Conservation (phyloP, 2,329 filamentous ascomycete genomes). For the Paracamarosporium sp. region DNA sequence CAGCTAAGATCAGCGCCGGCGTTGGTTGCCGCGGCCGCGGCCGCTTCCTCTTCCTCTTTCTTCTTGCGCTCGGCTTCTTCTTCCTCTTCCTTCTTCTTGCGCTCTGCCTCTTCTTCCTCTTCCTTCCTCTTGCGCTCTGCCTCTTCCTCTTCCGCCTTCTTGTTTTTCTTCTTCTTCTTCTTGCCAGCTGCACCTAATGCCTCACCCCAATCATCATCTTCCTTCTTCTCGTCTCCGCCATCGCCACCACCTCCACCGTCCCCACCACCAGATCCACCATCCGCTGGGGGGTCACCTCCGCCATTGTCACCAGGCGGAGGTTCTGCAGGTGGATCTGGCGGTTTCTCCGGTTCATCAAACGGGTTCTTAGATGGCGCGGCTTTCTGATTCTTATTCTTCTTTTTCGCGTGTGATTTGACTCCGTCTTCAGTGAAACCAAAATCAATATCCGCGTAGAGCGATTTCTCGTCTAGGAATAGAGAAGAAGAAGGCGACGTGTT, state of each 20-base stretch:
- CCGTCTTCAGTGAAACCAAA: slow-evolving; percentile 63
- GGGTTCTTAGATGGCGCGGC: slow-evolving; percentile 51
- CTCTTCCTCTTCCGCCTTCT: slow-evolving; percentile 50
- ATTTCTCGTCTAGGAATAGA: slow-evolving; percentile 40
- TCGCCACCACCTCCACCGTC: slow-evolving; percentile 45
- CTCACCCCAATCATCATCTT: slow-evolving; percentile 35
- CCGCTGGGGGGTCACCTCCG: slow-evolving; percentile 44
- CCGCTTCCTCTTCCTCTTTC: slow-evolving; percentile 38
- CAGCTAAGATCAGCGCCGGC: slow-evolving; percentile 33
- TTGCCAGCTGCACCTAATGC: slow-evolving; percentile 28
- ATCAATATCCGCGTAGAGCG: slow-evolving; percentile 58
- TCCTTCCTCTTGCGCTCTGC: slow-evolving; percentile 50
- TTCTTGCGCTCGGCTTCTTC: slow-evolving; percentile 47
- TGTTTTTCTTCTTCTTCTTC: slow-evolving; percentile 48
- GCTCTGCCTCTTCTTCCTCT: slow-evolving; percentile 48
- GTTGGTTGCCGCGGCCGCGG: slow-evolving; percentile 32
- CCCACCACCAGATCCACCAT: slow-evolving; percentile 39
- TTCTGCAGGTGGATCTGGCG: slow-evolving; percentile 43
- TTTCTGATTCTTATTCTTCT: slow-evolving; percentile 54
- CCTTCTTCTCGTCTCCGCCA: slow-evolving; percentile 40
- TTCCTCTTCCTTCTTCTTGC: slow-evolving; percentile 47
- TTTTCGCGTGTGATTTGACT: slow-evolving; percentile 59
- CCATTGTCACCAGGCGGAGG: slow-evolving; percentile 38
- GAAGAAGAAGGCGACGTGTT: slow-evolving; percentile 36
- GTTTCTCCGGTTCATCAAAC: slow-evolving; percentile 52